These are phyloP conservation scores for Coemansia sp. DNA, from an alignment of 192 early-diverging fungal genomes.

Conservation along the genomic window DNA sequence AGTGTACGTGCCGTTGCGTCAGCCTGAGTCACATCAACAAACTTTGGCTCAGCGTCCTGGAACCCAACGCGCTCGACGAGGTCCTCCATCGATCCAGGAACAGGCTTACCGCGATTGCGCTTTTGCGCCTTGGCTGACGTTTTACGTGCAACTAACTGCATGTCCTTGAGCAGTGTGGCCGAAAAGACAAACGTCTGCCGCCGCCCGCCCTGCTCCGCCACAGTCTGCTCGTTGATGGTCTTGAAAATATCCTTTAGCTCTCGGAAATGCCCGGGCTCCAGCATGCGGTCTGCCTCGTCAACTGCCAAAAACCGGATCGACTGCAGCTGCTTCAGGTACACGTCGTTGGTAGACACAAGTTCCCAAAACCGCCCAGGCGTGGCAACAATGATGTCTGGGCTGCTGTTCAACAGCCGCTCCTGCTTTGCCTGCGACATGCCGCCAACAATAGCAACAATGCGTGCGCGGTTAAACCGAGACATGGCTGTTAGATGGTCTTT, in stretches of 20 bases:
- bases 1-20: constrained; percentile 69
- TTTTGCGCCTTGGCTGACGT: constrained; percentile 26
- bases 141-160: constrained; percentile 38
- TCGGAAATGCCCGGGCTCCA: constrained; percentile 75
- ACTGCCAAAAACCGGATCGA: constrained; percentile 70
- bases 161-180: constrained; percentile 72
- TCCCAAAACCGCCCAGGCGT: constrained; percentile 82
- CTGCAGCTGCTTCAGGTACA: constrained; percentile 57
- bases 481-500: constrained; percentile 73
- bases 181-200: constrained; percentile 94
- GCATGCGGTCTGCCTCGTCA: constrained; percentile 84
- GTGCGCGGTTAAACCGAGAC: constrained; percentile 49
- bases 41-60: constrained; percentile 66
- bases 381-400: constrained; percentile 75
- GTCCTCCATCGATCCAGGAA: constrained; percentile 63
- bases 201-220: constrained; percentile 35
- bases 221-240: constrained; percentile 34
- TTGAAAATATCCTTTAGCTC: constrained; percentile 69
- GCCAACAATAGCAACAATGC: constrained; percentile 80
- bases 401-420: constrained; percentile 63
- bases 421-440: constrained; percentile 96
- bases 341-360: constrained; percentile 60
- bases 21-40: constrained; percentile 72
- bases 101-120: constrained; percentile 19
- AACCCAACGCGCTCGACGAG: constrained; percentile 76